These are phyloP conservation scores for Camelina hispida DNA, from an alignment of 345 rosid species.

Conservation along the genomic window DNA sequence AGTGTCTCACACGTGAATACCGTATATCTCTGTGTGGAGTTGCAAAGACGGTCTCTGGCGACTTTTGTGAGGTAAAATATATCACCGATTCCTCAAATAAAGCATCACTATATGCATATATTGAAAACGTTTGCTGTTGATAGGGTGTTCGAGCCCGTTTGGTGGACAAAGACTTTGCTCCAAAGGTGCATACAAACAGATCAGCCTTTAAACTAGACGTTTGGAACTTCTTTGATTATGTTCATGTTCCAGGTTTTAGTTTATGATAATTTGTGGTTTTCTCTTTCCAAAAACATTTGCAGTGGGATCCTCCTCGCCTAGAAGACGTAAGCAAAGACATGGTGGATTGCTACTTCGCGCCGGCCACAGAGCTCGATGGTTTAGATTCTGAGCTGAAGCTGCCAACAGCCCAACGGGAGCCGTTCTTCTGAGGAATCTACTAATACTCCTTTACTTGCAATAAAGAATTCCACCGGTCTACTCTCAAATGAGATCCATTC, in stretches of 20 bases:
- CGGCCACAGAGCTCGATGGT: constrained; percentile 48
- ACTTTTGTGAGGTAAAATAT: constrained; percentile 76
- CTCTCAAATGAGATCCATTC: constrained; percentile 22
- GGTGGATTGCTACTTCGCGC: constrained; percentile 78
- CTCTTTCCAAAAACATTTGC: constrained; percentile 40
- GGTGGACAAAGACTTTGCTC: constrained; percentile 88
- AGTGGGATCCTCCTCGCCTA: constrained; percentile 88
- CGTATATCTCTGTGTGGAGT: constrained; percentile 64
- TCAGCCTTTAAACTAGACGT: not conserved
- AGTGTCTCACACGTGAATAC: constrained; percentile 84
- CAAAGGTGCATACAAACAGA: constrained; percentile 62
- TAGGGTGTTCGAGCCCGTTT: constrained; percentile 86
- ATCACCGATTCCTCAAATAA: constrained; percentile 15
- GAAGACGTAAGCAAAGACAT: constrained; percentile 74
- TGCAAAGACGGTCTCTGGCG: constrained; percentile 65
- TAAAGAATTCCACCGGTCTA: constrained; percentile 12
- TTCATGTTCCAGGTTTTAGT: constrained; percentile 14
- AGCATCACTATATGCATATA: constrained; percentile 8
- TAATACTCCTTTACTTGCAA: constrained; percentile 15
- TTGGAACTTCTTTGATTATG: constrained; percentile 17
- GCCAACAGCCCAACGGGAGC: constrained; percentile 82
- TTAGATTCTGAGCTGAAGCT: constrained; percentile 75
- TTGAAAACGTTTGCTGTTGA: constrained; percentile 3
- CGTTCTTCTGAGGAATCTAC: constrained; percentile 42
- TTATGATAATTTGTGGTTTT: constrained; percentile 14